These are phyloP conservation scores for Typha latifolia DNA, from an alignment of 176 grass and related monocot genomes.

Conservation along the genomic window DNA sequence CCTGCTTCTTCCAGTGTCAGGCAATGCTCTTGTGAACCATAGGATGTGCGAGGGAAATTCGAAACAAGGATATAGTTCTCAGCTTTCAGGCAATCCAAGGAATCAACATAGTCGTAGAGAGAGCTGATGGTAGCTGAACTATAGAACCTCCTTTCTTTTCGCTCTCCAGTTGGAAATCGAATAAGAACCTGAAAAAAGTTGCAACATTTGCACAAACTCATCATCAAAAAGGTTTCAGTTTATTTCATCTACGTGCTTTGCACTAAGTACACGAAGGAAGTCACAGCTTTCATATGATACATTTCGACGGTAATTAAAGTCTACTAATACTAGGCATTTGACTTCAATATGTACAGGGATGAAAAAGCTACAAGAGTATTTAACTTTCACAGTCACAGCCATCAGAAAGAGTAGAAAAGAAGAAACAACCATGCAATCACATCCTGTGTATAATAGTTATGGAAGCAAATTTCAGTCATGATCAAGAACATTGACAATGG, in stretches of 20 bases:
- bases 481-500: too few relatives aligned
- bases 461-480: too few relatives aligned
- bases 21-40: conserved; percentile 61
- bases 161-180: conserved; percentile 81
- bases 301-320: too few relatives aligned
- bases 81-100: conserved; percentile 77
- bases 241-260: background rate
- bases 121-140: conserved; percentile 42
- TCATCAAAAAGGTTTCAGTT: background rate
- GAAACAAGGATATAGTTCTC: conserved; percentile 87
- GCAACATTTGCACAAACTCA: background rate
- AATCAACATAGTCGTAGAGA: conserved; percentile 86
- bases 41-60: conserved; percentile 70
- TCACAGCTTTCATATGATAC: too few relatives aligned
- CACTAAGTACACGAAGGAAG: too few relatives aligned
- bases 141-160: conserved; percentile 87
- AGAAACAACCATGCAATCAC: too few relatives aligned
- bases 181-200: conserved; percentile 56
- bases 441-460: too few relatives aligned
- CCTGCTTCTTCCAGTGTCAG: conserved; percentile 80
- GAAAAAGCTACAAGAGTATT: too few relatives aligned
- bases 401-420: too few relatives aligned
- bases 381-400: too few relatives aligned
- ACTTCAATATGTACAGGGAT: too few relatives aligned
- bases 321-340: too few relatives aligned